These are phyloP conservation scores for Claviceps africana DNA, from an alignment of 2,329 filamentous ascomycete genomes.

Conservation along the genomic window DNA sequence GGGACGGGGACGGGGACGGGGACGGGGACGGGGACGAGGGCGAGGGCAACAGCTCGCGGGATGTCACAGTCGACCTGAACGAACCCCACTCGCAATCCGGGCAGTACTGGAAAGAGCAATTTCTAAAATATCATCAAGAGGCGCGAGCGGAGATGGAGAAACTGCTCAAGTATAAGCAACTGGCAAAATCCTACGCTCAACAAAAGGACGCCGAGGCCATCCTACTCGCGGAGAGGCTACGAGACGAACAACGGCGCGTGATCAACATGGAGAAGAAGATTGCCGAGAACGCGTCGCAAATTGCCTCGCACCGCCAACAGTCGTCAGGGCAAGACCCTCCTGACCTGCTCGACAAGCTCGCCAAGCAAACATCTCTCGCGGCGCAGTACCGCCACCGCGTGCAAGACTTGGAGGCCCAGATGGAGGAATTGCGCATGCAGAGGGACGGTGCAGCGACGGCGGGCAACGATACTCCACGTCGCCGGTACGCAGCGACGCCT, in stretches of 20 bases:
- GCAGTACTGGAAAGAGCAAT: conserved; percentile 68
- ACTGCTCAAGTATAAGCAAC: conserved; percentile 64
- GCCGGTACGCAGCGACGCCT: conserved; percentile 19
- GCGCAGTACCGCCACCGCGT: conserved; percentile 45
- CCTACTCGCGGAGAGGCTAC: conserved; percentile 49
- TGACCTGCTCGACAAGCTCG: conserved; percentile 37
- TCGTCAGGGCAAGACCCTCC: conserved; percentile 29
- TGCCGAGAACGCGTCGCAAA: conserved; percentile 44
- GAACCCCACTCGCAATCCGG: conserved; percentile 64
- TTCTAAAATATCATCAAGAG: conserved; percentile 57
- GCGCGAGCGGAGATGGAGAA: conserved; percentile 63
- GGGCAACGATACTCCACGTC: conserved; percentile 18
- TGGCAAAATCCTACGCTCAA: conserved; percentile 65
- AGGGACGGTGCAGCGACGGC: conserved; percentile 18
- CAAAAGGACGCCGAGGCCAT: conserved; percentile 62
- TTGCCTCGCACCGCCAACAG: conserved; percentile 22
- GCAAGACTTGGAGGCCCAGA: conserved; percentile 40
- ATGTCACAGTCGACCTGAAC: conserved; percentile 56
- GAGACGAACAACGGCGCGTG: conserved; percentile 53
- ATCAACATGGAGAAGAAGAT: conserved; percentile 49
- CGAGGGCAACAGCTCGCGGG: conserved; percentile 34
- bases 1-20: conserved; percentile 28
- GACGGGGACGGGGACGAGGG: conserved; percentile 33
- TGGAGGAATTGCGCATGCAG: conserved; percentile 26
- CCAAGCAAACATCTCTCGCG: conserved; percentile 42